Conservation (phyloP, 305 asterid species). For the Plantago rigida region DNA sequence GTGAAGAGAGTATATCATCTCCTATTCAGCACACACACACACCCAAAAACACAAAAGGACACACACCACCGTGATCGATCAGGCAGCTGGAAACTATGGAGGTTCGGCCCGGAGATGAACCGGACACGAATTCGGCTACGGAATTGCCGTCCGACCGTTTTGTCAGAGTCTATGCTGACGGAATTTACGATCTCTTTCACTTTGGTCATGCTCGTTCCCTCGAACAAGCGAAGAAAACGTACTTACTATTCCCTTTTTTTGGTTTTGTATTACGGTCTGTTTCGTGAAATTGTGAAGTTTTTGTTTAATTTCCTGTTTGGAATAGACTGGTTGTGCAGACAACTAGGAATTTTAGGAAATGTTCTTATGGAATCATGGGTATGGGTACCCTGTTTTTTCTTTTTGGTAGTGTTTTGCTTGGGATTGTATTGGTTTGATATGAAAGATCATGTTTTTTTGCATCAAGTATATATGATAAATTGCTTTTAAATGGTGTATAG, state of each 20-base stretch:
- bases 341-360: too few relatives aligned
- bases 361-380: too few relatives aligned
- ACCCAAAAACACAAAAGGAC: too few relatives aligned
- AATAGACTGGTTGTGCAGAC: too few relatives aligned
- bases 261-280: too few relatives aligned
- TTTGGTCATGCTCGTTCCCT: conserved; percentile 67
- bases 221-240: conserved; percentile 65
- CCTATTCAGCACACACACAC: too few relatives aligned
- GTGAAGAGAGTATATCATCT: too few relatives aligned
- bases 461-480: not conserved
- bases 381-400: too few relatives aligned
- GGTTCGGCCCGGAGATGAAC: not conserved
- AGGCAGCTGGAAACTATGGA: not conserved
- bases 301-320: not conserved
- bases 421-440: not conserved
- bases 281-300: not conserved
- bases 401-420: not conserved
- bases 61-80: too few relatives aligned
- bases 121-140: not conserved
- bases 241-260: not conserved
- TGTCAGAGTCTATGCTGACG: conserved; percentile 56
- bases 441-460: not conserved
- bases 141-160: conserved; percentile 31
- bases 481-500: conserved; percentile 25
- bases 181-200: conserved; percentile 69